Base-by-base conservation (phyloP, 805 yeast genomes). In the Wickerhamiella vanderwaltii region DNA sequence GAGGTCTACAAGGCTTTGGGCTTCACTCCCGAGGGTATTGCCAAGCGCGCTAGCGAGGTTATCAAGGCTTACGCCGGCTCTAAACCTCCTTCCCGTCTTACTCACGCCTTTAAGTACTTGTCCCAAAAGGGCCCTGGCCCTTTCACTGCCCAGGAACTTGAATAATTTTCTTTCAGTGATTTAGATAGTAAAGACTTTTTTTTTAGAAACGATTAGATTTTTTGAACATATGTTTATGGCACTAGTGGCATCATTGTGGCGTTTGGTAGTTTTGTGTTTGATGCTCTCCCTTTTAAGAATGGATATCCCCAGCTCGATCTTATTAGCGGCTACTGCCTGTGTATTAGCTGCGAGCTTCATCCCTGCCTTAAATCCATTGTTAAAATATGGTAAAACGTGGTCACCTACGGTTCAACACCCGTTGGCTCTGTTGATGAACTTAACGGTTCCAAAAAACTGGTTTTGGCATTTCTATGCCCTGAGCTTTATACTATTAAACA, bases 1-100 rank as follows among this genome's bases (percentile, higher is more conserved):
- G 84, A 81, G 49, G 73, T 88, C 48, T 91, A 77, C 79, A 75
- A 83, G 66, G 68, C 59, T 69, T 83, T 88, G 55, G 95, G 74
- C 52, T 91, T 91, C 72, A 86, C 94, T 43, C 79, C 88, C 49
- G 95, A 84, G 63, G 95, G 94, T 52, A 71, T 91, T 63, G 88
- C 93, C 56, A 69, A 74, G 57, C 84, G 87, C 67, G 96, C 86
- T 51, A 65, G 68, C 52, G 77, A 79, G 70, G 79, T 87, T 49
- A 67, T 82, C 56, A 72, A 75, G 50, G 85, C 75, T 73, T 91
- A 79, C 79, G 72, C 83, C 74, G 94, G 86, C 59, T 65, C 70
- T 59, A 60, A 69, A 35, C 44, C 65, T 83, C 44, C 81, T 94
- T 55, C 95, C 93, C 63, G 71, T 85, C 63, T 74, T 70, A 68